Percentiles rank a stretch among this genome's conserved stretches.
These are phyloP conservation scores for Candida chauliodis DNA, from an alignment of 805 yeast genomes.

Conservation along the genomic window DNA sequence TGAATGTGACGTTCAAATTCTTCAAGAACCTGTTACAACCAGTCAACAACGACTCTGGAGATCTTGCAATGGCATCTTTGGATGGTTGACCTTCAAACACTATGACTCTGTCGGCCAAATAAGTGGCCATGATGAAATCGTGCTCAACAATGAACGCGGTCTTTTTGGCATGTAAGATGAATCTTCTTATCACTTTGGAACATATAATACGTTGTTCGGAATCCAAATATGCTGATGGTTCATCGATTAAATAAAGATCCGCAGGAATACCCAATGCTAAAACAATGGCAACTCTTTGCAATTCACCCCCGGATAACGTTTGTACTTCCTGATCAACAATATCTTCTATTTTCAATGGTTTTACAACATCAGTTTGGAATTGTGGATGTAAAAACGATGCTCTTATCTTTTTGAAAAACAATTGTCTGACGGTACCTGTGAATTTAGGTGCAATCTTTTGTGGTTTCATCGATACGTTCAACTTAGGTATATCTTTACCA, in stretches of 20 bases:
- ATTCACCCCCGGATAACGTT: constrained; percentile 97
- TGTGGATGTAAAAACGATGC: constrained; percentile 93
- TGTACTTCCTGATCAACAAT: constrained; percentile 97
- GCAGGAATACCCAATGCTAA: constrained; percentile 92
- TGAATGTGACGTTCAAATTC: constrained; percentile 94
- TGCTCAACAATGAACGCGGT: constrained; percentile 99
- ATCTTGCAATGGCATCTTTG: constrained; percentile 73
- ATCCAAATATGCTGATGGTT: constrained; percentile 98
- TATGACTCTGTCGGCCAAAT: constrained; percentile 97
- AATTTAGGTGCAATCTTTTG: constrained; percentile 99
- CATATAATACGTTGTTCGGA: constrained; percentile 99
- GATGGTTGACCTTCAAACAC: constrained; percentile 97
- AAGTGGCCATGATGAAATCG: constrained; percentile 99
- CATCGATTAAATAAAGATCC: constrained; percentile 95
- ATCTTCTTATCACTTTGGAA: constrained; percentile 96
- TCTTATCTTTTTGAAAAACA: constrained; percentile 94
- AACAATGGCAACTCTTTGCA: constrained; percentile 98
- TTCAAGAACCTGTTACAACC: constrained; percentile 97
- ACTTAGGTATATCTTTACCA: constrained; percentile 73
- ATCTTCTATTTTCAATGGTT: constrained; percentile 90
- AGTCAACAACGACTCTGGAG: constrained; percentile 90
- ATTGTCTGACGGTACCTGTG: constrained; percentile 97
- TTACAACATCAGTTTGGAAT: constrained; percentile 96
- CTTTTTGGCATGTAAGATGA: constrained; percentile 92
- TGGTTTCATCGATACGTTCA: constrained; percentile 96